Conservation (phyloP, 148 eudicot species). For the Hydrangea macrophylla region DNA sequence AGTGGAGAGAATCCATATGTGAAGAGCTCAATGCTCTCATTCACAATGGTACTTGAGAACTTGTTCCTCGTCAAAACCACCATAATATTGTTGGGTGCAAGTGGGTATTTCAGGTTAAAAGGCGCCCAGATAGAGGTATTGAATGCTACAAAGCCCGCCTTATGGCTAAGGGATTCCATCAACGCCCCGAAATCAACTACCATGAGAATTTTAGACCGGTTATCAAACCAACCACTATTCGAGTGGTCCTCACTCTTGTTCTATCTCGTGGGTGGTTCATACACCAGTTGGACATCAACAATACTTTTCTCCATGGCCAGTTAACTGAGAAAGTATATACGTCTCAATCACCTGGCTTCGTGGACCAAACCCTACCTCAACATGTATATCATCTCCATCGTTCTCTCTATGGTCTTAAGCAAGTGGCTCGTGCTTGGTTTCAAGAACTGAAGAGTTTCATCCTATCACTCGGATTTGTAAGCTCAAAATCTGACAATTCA, state of each 20-base stretch:
- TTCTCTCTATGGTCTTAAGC: neutral
- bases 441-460: neutral
- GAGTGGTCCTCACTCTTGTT: neutral
- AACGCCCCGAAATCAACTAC: neutral
- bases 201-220: slow-evolving; percentile 2
- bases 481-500: neutral
- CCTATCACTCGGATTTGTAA: neutral
- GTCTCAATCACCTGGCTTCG: neutral
- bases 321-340: neutral
- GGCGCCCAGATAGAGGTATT: neutral
- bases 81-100: slow-evolving; percentile 1
- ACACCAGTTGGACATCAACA: neutral
- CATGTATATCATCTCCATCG: neutral
- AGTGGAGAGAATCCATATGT: neutral
- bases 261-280: neutral
- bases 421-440: slow-evolving; percentile 1
- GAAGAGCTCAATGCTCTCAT: no score
- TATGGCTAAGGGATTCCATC: slow-evolving; percentile 1
- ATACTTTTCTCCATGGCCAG: neutral
- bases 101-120: neutral
- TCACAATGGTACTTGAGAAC: no score
- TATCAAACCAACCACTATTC: neutral
- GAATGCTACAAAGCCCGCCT: neutral
- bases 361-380: no score
- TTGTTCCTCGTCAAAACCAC: neutral